These are phyloP conservation scores for Alectoria sarmentosa DNA, from an alignment of 495 filamentous ascomycete species.

Conservation along the genomic window DNA sequence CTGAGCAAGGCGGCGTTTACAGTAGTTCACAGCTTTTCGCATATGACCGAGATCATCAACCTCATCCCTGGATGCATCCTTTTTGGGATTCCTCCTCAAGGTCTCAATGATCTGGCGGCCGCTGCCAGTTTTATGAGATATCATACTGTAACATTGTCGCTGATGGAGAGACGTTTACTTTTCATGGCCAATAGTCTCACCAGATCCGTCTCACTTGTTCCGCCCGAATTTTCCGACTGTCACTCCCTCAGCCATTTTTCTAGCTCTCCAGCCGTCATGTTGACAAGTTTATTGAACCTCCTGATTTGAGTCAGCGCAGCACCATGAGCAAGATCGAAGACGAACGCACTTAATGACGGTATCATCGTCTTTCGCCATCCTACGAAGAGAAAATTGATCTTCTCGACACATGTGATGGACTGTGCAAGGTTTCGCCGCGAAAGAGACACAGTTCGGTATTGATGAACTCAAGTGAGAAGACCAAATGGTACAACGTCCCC, in stretches of 20 bases:
- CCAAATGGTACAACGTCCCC: neutral
- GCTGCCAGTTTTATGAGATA: conserved; percentile 27
- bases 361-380: conserved; percentile 51
- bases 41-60: conserved; percentile 56
- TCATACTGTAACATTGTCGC: too few relatives aligned
- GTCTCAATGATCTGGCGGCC: conserved; percentile 60
- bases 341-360: conserved; percentile 48
- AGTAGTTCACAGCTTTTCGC: conserved; percentile 54
- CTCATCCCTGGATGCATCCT: conserved; percentile 45
- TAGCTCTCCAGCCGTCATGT: conserved; percentile 57
- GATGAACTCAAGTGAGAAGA: neutral
- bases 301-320: conserved; percentile 29
- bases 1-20: conserved; percentile 60
- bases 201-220: conserved; percentile 47
- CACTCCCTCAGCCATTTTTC: conserved; percentile 53
- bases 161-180: too few relatives aligned
- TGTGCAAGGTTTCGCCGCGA: neutral
- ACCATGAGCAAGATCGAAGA: neutral
- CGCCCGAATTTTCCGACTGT: conserved; percentile 48
- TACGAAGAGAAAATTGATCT: conserved; percentile 17
- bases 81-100: conserved; percentile 52
- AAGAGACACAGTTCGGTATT: neutral
- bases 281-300: conserved; percentile 63
- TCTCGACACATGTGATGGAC: too few relatives aligned
- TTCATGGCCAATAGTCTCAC: conserved; percentile 60